Evolutionary conservation across 2,329 filamentous ascomycete genomes (phyloP).

Genomic region (Dactylellina parvicollis): DNA sequence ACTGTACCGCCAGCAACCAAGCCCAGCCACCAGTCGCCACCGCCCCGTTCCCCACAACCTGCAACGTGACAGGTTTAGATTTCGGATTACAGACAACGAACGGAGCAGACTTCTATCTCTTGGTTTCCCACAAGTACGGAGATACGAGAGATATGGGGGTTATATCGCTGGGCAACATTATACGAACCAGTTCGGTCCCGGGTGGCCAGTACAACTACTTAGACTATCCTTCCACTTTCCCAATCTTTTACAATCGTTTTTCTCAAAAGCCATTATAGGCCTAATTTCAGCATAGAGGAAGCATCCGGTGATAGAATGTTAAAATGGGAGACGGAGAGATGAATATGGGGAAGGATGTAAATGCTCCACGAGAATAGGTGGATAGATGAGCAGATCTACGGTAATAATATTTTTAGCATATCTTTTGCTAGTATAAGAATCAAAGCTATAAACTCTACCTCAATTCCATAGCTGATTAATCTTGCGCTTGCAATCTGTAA

Average conservation of each 20-base stretch:
- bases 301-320: too few relatives aligned
- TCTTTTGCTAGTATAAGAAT: too few relatives aligned
- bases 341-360: too few relatives aligned
- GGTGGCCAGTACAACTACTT: constrained; percentile 26
- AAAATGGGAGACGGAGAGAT: too few relatives aligned
- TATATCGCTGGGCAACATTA: constrained; percentile 14
- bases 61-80: constrained; percentile 21
- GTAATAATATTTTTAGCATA: too few relatives aligned
- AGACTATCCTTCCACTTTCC: constrained; percentile 17
- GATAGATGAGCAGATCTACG: too few relatives aligned
- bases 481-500: too few relatives aligned
- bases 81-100: constrained; percentile 22
- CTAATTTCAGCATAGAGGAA: too few relatives aligned
- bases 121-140: constrained; percentile 22
- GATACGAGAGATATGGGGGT: constrained; percentile 15
- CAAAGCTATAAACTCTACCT: too few relatives aligned
- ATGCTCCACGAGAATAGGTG: too few relatives aligned
- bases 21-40: constrained; percentile 31
- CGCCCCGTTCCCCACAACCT: constrained; percentile 18
- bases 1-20: constrained; percentile 26
- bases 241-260: constrained; percentile 6
- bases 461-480: too few relatives aligned
- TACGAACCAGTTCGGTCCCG: constrained; percentile 16
- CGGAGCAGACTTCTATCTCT: constrained; percentile 23
- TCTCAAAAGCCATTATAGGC: background rate